Evolutionary conservation across 2,329 filamentous ascomycete species (phyloP), one percentile per base, ranked within the genome.

Genomic region (Chaetomium sp.): DNA sequence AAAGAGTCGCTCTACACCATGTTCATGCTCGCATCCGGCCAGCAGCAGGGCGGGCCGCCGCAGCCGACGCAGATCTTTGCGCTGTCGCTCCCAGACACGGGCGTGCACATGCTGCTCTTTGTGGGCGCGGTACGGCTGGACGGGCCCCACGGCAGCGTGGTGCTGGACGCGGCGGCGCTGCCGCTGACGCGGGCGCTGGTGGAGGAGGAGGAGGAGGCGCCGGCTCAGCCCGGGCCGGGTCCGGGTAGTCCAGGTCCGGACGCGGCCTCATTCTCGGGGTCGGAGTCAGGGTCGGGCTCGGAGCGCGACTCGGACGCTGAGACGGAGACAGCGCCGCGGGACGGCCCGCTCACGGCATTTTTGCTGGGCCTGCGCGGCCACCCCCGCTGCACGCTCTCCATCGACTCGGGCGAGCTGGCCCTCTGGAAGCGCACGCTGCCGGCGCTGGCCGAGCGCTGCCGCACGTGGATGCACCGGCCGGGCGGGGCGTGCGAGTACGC

Each of bases 321-420:
- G 27, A 29, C 3, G 3, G 27, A 29, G 27, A 29, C 27, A 6
- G 27, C 27, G 27, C 3, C 27, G 27, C 3, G 19, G 3, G 45
- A 21, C 7, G 45, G 21, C 7, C n/a, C n/a, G 47, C 23, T 50
- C 2, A 50, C 8, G 16, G 16, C 72, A 0, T 82, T 83, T 67
- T 71, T 82, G 3, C 67, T 78, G 3, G 45, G 79, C 1, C 66
- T 80, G 1, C 72, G 74, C 16, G 71, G 73, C 10, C 71, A 80
- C 0, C 74, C 79, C 54, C 74, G 77, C 61, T 75, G 75, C 67
- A 75, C 72, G 12, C 68, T 80, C n/a, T 71, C 59, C 0, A 77
- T 83, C 4, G 74, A 81, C 31, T 83, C 85, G 12, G 82, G 79
- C n/a, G 89, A 90, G 45, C 76, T 92, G 2, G 73, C 82, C 1